phyloP scores from a whole-genome alignment of 2,329 filamentous ascomycete genomes.

The Talaromyces funiculosus region DNA sequence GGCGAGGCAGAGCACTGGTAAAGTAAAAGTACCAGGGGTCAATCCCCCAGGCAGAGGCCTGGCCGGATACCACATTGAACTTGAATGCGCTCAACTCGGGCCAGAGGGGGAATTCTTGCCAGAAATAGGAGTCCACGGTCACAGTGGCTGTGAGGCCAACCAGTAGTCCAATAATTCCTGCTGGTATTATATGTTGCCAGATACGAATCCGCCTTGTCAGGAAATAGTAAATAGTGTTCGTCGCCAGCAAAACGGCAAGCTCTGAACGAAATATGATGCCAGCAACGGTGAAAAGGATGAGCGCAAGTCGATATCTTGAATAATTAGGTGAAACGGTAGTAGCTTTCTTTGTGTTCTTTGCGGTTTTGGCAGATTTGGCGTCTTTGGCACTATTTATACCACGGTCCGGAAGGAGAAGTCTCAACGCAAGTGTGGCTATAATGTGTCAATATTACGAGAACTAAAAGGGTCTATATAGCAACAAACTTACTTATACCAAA shows the following conservation, averaged over 20 bases:
- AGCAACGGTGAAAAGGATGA: slow-evolving; percentile 72
- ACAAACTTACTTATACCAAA: slow-evolving; percentile 68
- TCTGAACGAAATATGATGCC: slow-evolving; percentile 87
- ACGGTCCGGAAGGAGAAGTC: slow-evolving; percentile 46
- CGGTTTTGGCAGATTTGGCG: not conserved
- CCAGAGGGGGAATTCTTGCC: slow-evolving; percentile 75
- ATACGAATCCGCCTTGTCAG: slow-evolving; percentile 50
- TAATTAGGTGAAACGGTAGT: slow-evolving; percentile 19
- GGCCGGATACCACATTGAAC: slow-evolving; percentile 82
- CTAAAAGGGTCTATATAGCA: not conserved
- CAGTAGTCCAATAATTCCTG: slow-evolving; percentile 60
- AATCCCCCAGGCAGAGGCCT: slow-evolving; percentile 81
- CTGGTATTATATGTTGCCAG: slow-evolving; percentile 52
- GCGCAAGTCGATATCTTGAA: slow-evolving; percentile 55
- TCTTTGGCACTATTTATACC: slow-evolving; percentile 6
- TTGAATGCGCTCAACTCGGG: slow-evolving; percentile 84
- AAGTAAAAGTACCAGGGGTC: slow-evolving; percentile 86
- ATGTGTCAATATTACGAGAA: not conserved
- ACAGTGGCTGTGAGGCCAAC: slow-evolving; percentile 65
- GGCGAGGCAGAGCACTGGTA: slow-evolving; percentile 68
- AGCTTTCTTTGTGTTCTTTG: not conserved
- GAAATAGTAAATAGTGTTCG: slow-evolving; percentile 62
- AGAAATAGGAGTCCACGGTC: slow-evolving; percentile 84
- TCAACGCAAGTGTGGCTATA: slow-evolving; percentile 38
- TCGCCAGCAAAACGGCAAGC: slow-evolving; percentile 70